Base-by-base conservation (phyloP, 495 filamentous ascomycete genomes). In the Entonaema liquescens region DNA sequence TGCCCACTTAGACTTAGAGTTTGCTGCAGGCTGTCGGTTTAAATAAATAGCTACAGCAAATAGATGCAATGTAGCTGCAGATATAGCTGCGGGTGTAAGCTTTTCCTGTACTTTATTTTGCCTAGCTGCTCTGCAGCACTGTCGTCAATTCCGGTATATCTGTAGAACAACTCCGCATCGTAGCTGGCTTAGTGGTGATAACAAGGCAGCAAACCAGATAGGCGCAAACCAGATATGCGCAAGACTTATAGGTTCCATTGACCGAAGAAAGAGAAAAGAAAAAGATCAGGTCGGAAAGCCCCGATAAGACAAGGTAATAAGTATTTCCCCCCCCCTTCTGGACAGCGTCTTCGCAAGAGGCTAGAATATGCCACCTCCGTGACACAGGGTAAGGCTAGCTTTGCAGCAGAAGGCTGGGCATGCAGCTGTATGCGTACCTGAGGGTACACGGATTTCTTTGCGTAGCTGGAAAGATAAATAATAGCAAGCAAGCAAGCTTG, bases 231-330 rank as follows among this genome's bases (percentile, higher is more conserved):
- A 33, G 5, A 33, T 5, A 9, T 9, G 31, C 11, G 6, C 5
- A 9, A 9, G 1, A 33, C 6, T 7, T 33, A 33, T 23, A 21
- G 21, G 42, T 7, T n/a, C 5, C 15, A 15, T 40, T 40, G 3
- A 38, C 62, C 26, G 28, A 17, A 54, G 21, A 52, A 44, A 44
- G 1, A 42, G 2, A 0, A 0, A 47, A 44, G 9, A 21, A 19
- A 47, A 23, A 11, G 19, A 47, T 58, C 72, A 68, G 74, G 23
- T 58, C 72, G 72, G 74, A 66, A 68, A 23, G 44, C 50, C 59
- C 74, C 74, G 72, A 55, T 52, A 35, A 69, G 26, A 36, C 17
- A 11, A 35, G 17, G 3, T 6, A 31, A 36, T 53, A 23, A 47
- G 36, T 35, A 35, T n/a, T 15, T 29, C 11, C 4, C 7, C 1